Conservation (phyloP, 495 filamentous ascomycete species). For the Aspergillus funiculosus region DNA sequence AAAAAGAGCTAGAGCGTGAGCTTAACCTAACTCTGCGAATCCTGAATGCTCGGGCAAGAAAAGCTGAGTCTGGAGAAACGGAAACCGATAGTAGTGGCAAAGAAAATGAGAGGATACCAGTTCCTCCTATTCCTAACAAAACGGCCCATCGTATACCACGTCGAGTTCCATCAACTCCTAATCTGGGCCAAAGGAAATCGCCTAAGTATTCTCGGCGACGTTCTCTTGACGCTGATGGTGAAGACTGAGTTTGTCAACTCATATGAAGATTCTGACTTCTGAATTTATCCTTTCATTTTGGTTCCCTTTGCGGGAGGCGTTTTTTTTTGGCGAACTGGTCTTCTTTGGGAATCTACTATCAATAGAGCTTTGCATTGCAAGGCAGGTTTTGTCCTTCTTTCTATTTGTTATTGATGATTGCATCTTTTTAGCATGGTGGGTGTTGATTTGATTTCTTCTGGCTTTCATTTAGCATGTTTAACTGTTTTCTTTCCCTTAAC, state of each 20-base stretch:
- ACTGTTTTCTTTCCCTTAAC: slow-evolving; percentile 2
- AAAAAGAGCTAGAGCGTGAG: slow-evolving; percentile 74
- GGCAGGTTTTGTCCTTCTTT: slow-evolving; percentile 4
- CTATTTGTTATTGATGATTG: not conserved
- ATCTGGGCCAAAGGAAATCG: slow-evolving; percentile 25
- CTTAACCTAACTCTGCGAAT: slow-evolving; percentile 67
- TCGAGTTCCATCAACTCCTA: slow-evolving; percentile 37
- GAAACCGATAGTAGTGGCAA: slow-evolving; percentile 45
- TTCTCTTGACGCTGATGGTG: slow-evolving; percentile 28
- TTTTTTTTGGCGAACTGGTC: not conserved
- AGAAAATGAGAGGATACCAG: slow-evolving; percentile 33
- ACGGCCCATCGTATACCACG: slow-evolving; percentile 24
- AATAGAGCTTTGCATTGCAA: slow-evolving; percentile 10
- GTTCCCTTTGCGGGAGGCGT: not conserved
- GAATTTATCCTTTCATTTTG: too few species aligned
- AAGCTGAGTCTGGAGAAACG: slow-evolving; percentile 30
- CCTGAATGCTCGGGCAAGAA: slow-evolving; percentile 49
- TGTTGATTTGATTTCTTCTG: slow-evolving; percentile 13
- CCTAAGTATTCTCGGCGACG: slow-evolving; percentile 26
- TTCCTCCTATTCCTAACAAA: slow-evolving; percentile 20
- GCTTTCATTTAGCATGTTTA: slow-evolving; percentile 2
- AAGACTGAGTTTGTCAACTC: slow-evolving; percentile 10
- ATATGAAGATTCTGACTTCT: too few species aligned
- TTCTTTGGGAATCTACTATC: not conserved
- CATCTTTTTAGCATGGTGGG: slow-evolving; percentile 18